Conservation (phyloP, 257 asterid species). For the Fraxinus quadrangulata region DNA sequence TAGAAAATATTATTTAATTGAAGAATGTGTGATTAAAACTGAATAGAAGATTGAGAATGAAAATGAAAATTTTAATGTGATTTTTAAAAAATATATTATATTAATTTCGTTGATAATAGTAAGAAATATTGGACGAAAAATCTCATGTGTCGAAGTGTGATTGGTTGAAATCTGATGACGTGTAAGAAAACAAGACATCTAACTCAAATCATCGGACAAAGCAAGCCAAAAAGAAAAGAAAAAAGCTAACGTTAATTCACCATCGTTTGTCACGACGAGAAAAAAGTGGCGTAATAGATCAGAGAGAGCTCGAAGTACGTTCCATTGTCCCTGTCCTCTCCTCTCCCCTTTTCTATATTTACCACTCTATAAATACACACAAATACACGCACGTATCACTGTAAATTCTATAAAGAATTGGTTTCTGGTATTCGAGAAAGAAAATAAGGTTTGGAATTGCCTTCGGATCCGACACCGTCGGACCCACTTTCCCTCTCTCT, state of each 20-base stretch:
- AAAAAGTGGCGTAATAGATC: constrained; percentile 42
- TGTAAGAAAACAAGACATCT: not conserved
- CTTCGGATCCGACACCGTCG: constrained; percentile 35
- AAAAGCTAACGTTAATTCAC: not conserved
- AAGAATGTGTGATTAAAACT: no score
- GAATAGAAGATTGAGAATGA: no score
- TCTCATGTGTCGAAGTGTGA: no score
- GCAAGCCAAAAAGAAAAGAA: not conserved
- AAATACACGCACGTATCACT: not conserved
- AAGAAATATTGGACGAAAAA: no score
- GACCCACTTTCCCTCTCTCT: constrained; percentile 54
- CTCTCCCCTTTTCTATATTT: not conserved
- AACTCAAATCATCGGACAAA: not conserved
- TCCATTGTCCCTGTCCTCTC: constrained; percentile 11
- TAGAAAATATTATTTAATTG: no score
- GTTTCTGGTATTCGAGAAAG: constrained; percentile 7
- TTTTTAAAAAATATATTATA: no score
- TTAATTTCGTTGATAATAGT: no score
- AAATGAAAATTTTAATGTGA: no score
- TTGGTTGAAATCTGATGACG: not conserved
- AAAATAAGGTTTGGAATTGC: constrained; percentile 32
- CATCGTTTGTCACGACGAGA: constrained; percentile 39
- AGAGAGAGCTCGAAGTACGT: constrained; percentile 22
- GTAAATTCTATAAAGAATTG: constrained; percentile 17
- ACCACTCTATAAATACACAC: constrained; percentile 18